phyloP scores from a whole-genome alignment of 495 filamentous ascomycete species.

The Aspergillus affinis region DNA sequence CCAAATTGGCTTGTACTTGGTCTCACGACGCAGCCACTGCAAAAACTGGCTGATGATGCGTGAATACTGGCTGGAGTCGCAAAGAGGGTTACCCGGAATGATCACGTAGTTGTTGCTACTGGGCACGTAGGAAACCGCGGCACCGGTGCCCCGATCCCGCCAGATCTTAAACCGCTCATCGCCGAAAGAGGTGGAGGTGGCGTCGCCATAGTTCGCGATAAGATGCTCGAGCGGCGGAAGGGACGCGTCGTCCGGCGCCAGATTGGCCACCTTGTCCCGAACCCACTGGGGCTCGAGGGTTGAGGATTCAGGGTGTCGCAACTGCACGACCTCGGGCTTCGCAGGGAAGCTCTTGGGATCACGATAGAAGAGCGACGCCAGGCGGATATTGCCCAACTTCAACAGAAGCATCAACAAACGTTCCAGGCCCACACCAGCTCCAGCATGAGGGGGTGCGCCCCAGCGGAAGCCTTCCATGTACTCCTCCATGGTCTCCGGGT shows the following conservation, averaged over 20 bases:
- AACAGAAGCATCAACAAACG: constrained; percentile 82
- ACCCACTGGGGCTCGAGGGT: constrained; percentile 66
- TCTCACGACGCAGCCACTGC: constrained; percentile 65
- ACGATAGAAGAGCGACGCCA: constrained; percentile 79
- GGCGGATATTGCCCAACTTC: constrained; percentile 82
- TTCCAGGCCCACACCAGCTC: constrained; percentile 87
- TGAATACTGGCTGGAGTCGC: constrained; percentile 67
- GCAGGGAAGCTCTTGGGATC: constrained; percentile 79
- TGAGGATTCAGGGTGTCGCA: constrained; percentile 77
- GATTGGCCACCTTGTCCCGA: constrained; percentile 34
- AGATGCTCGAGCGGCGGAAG: constrained; percentile 75
- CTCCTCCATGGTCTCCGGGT: constrained; percentile 76
- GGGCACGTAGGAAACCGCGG: constrained; percentile 74
- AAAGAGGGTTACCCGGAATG: constrained; percentile 79
- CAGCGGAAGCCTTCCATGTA: constrained; percentile 87
- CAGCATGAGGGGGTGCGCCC: constrained; percentile 86
- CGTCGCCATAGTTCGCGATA: constrained; percentile 86
- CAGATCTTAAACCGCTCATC: constrained; percentile 81
- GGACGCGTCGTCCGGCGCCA: constrained; percentile 46
- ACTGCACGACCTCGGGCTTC: constrained; percentile 48
- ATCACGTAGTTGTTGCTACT: constrained; percentile 71
- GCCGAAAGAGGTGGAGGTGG: constrained; percentile 83
- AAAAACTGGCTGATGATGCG: constrained; percentile 71
- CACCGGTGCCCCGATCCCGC: constrained; percentile 73
- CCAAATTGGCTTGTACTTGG: constrained; percentile 78